Evolutionary conservation across 2,329 filamentous ascomycete species (phyloP), one percentile per base, ranked within the genome.

Genomic region (Diplodia mutila): DNA sequence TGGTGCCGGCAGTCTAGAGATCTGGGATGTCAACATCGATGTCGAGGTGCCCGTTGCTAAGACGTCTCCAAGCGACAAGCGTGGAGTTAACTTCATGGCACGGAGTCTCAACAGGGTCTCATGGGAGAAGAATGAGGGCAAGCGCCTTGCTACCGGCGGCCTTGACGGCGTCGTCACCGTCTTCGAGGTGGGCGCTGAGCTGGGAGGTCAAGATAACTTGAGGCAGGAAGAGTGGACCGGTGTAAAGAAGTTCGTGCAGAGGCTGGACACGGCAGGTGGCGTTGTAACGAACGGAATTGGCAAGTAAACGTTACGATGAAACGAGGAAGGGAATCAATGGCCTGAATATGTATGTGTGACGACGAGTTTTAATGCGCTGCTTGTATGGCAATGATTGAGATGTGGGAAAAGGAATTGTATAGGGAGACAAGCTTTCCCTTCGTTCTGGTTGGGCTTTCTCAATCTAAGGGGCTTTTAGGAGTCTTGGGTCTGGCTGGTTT

Each of bases 1-100:
- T 73, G 95, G 95, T 39, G 92, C 92, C 2, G 96, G 95, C 34
- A 91, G 89, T 79, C 84, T 99, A 21, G 96, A 99, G 80, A 85
- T 99, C 61, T 99, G 95, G 92, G 96, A 99, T 76, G 87, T 99
- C 63, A 94, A 92, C 14, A 86, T 94, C 23, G 94, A 97, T 79
- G 93, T 91, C 0, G 95, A 99, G 80, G 92, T 98, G 55, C 95
- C 95, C 0, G 89, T 96, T 1, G 91, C 92, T 61, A 90, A 90
- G 71, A 90, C 93, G 72, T 87, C 87, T 63, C 93, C 93, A 0
- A 91, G 75, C 80, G 90, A 75, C 80, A 75, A 74, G 65, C 77
- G 76, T 69, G 74, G 80, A 68, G 70, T 79, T 72, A 87, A 88
- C 32, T 88, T 92, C 77, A 85, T 94, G 73, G 91, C 90, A 68